Percentiles rank a stretch among this genome's conserved stretches.
Evolutionary conservation across 768 basidiomycete genomes (phyloP).

Genomic region (Leccinum longicurvipes): DNA sequence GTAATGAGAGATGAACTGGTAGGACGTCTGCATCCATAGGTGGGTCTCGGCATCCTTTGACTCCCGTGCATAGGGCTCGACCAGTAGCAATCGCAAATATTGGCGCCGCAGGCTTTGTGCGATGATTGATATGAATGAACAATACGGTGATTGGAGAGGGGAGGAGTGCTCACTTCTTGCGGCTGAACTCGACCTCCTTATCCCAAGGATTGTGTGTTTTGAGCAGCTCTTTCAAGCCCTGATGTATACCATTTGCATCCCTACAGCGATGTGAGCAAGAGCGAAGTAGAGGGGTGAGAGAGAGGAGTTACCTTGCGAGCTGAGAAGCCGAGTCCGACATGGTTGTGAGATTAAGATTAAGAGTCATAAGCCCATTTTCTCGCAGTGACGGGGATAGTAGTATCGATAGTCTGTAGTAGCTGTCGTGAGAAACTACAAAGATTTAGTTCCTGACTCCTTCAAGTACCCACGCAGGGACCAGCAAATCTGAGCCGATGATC

Average conservation of each 20-base stretch:
- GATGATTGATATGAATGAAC: conserved; percentile 2
- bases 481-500: too few species aligned
- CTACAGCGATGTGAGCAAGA: conserved; percentile 37
- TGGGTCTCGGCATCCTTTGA: conserved; percentile 78
- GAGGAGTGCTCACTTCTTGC: conserved; percentile 66
- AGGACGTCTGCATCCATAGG: conserved; percentile 92
- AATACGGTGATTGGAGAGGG: conserved; percentile 1
- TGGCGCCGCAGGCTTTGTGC: conserved; percentile 63
- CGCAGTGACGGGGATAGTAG: background rate
- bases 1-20: conserved; percentile 79
- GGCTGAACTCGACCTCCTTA: conserved; percentile 79
- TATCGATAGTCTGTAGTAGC: background rate
- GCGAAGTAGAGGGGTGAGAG: conserved; percentile 1
- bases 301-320: conserved; percentile 32
- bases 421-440: conserved; percentile 23
- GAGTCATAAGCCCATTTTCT: conserved; percentile 26
- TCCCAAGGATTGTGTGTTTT: conserved; percentile 77
- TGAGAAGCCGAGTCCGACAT: conserved; percentile 42
- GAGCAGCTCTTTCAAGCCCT: conserved; percentile 71
- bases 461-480: background rate
- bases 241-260: conserved; percentile 75
- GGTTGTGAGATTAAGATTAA: conserved; percentile 11
- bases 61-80: conserved; percentile 67
- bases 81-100: conserved; percentile 65
- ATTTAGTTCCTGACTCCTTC: too few species aligned